Evolutionary conservation across 2,329 filamentous ascomycete genomes (phyloP).

Genomic region (Trichoderma oligosporum): DNA sequence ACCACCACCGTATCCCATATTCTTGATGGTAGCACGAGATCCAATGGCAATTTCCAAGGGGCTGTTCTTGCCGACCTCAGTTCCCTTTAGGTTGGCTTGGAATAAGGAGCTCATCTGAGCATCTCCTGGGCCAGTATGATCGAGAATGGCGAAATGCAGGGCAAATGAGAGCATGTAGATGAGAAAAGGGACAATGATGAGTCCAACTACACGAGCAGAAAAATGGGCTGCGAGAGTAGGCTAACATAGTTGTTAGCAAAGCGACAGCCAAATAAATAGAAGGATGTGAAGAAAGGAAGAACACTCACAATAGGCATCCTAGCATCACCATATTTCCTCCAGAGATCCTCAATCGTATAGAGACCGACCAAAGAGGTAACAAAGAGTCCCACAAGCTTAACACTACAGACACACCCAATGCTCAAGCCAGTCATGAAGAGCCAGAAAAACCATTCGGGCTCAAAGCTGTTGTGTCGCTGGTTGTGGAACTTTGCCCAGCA

Average conservation of each 20-base stretch:
- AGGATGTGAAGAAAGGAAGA: not conserved
- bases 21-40: conserved; percentile 90
- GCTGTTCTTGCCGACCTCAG: conserved; percentile 89
- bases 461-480: conserved; percentile 80
- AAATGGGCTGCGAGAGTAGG: conserved; percentile 73
- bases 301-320: conserved; percentile 76
- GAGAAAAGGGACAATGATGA: conserved; percentile 83
- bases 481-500: conserved; percentile 98
- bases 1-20: conserved; percentile 98
- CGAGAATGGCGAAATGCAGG: conserved; percentile 87
- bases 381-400: conserved; percentile 97
- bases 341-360: conserved; percentile 94
- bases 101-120: conserved; percentile 99
- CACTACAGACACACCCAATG: conserved; percentile 96
- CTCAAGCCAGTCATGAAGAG: conserved; percentile 88
- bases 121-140: conserved; percentile 91
- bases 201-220: conserved; percentile 71
- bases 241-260: conserved; percentile 25
- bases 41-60: conserved; percentile 88
- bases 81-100: conserved; percentile 92
- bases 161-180: conserved; percentile 97
- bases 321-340: conserved; percentile 94
- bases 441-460: conserved; percentile 91
- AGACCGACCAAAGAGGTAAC: conserved; percentile 90
- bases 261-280: not conserved